A percentile compares a stretch with the other conserved stretches of the same genome.
These are phyloP conservation scores for Apiospora kogelbergensis DNA, from an alignment of 2,329 filamentous ascomycete genomes.

Conservation along the genomic window DNA sequence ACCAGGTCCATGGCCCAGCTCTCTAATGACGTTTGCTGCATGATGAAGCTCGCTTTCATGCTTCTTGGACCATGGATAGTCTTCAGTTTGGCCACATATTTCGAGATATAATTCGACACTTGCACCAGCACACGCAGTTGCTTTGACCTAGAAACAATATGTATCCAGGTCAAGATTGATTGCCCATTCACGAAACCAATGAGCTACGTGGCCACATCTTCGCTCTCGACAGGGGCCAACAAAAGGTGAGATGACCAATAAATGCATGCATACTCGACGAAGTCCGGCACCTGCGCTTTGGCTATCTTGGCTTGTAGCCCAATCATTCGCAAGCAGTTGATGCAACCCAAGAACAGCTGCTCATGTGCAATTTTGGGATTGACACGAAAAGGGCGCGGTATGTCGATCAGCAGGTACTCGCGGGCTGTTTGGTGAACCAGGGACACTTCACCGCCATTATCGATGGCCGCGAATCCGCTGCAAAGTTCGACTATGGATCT, in stretches of 20 bases:
- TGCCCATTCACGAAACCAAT: no score
- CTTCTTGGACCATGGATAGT: not conserved
- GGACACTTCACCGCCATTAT: constrained; percentile 21
- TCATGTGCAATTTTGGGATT: not conserved
- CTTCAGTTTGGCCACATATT: not conserved
- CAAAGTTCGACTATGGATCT: constrained; percentile 26
- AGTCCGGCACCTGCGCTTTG: no score
- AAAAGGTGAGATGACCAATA: no score
- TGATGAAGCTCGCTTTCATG: not conserved
- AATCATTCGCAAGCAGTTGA: not conserved
- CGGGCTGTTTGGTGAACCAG: constrained; percentile 34
- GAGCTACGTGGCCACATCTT: no score
- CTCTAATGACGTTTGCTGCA: not conserved
- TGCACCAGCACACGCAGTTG: no score
- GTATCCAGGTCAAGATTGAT: no score
- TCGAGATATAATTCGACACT: no score
- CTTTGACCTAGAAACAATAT: no score
- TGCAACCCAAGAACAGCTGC: not conserved
- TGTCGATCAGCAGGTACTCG: constrained; percentile 26
- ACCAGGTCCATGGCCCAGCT: not conserved
- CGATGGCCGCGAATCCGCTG: constrained; percentile 29
- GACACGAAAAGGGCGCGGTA: not conserved
- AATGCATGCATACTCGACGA: no score
- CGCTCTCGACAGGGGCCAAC: no score
- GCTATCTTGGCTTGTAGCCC: no score